A percentile compares a stretch with the other conserved stretches of the same genome.
Evolutionary conservation across 345 rosid species (phyloP).

Genomic region (Durio zibethinus): DNA sequence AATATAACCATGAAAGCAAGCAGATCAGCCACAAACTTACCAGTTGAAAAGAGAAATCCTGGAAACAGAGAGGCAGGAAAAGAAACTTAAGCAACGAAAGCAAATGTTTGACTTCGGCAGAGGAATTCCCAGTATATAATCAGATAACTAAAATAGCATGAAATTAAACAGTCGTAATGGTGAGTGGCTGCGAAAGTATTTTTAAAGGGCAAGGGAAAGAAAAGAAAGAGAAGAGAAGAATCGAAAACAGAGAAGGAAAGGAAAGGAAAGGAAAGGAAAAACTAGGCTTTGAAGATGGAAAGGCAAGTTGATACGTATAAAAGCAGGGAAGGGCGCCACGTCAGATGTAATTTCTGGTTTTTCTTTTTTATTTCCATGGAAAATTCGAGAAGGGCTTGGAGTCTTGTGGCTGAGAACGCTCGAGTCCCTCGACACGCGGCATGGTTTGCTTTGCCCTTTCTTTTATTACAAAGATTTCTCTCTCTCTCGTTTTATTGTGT

Average conservation of each 20-base stretch:
- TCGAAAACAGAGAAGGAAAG: background rate
- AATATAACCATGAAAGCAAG: background rate
- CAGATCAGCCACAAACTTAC: constrained; percentile 6
- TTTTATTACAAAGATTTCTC: background rate
- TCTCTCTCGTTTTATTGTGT: constrained; percentile 9
- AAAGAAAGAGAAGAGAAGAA: background rate
- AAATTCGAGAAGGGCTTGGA: constrained; percentile 28
- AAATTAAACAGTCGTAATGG: background rate
- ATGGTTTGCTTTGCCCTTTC: background rate
- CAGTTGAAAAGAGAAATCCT: background rate
- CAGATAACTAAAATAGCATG: background rate
- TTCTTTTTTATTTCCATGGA: constrained; percentile 21
- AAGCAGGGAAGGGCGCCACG: constrained; percentile 33
- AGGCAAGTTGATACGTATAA: background rate
- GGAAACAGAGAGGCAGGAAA: background rate
- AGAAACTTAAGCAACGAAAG: background rate
- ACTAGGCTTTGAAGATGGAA: background rate
- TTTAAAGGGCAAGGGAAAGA: background rate
- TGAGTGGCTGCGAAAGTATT: background rate
- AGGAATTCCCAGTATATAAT: background rate
- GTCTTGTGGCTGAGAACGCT: constrained; percentile 55
- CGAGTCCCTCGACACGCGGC: constrained; percentile 34
- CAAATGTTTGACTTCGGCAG: background rate
- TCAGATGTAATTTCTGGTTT: constrained; percentile 23
- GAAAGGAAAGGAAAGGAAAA: background rate